Percentiles rank a stretch among this genome's conserved stretches.
These are phyloP conservation scores for Ascochyta fabae DNA, from an alignment of 2,329 filamentous ascomycete species.

Conservation along the genomic window DNA sequence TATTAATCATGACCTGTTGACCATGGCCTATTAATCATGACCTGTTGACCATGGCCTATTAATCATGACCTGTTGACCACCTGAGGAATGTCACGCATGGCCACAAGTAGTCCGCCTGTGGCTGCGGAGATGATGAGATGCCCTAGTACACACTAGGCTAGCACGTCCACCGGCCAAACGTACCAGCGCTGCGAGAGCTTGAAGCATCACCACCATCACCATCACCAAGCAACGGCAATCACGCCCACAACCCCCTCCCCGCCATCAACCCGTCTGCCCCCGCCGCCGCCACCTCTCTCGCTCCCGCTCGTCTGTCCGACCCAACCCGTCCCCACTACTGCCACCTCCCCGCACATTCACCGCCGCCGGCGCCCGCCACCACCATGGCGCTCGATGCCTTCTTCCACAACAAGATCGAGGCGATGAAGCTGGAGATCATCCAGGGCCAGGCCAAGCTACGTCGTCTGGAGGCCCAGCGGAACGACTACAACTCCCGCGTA, in stretches of 20 bases:
- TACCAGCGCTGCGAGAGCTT: constrained; percentile 9
- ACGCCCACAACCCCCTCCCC: background rate
- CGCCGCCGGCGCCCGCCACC: constrained; percentile 47
- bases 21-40: background rate
- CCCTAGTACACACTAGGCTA: background rate
- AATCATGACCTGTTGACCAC: background rate
- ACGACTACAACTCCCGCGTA: constrained; percentile 99
- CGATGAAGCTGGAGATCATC: constrained; percentile 99
- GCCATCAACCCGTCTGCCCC: background rate
- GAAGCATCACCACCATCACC: background rate
- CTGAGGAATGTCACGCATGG: constrained; percentile 6
- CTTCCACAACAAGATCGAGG: constrained; percentile 99
- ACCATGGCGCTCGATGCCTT: constrained; percentile 99
- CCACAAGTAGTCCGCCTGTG: no score
- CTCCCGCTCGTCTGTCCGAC: background rate
- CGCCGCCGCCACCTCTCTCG: background rate
- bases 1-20: background rate
- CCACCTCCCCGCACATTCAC: constrained; percentile 8
- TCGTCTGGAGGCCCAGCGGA: constrained; percentile 94
- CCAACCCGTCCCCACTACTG: background rate
- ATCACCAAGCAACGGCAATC: constrained; percentile 2
- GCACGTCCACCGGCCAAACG: constrained; percentile 5
- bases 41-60: background rate
- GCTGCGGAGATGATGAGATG: constrained; percentile 5
- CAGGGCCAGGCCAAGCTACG: constrained; percentile 95